Base-by-base conservation (phyloP, 176 grass and related monocot species). In the Triticum monococcum region DNA sequence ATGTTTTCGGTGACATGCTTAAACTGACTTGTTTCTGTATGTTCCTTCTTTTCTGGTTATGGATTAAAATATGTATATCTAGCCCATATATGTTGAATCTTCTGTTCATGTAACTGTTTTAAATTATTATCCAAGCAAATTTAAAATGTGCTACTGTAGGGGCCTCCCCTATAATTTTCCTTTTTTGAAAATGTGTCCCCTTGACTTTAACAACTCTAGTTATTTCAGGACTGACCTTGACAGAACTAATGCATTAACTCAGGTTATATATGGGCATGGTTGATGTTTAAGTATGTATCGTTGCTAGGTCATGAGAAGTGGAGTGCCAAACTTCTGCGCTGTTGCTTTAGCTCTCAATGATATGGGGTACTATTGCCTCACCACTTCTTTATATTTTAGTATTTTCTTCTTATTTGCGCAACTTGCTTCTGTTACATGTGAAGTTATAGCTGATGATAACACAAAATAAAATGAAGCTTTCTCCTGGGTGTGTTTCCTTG, bases 281-380 rank as follows among this genome's bases (percentile, higher is more conserved):
- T 90, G 32, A 90, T 86, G 38, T 83, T 79, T 90, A 20, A 72
- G 59, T 90, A 43, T 77, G 63, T 84, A 35, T 14, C 35, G 10
- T 57, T 91, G 41, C 84, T 84, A 98, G 93, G 96, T 96, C 68
- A 96, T 92, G 70, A 94, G 89, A 92, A 98, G 96, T 40, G 96
- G 96, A 86, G 77, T 96, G 64, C 96, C 93, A 66, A 98, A 98
- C 85, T 98, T 98, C 76, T 98, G 93, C 82, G 91, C 92, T 70
- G 96, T 98, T 86, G 96, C 96, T 84, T 92, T 98, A 92, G 92
- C 93, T 75, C 92, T 98, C 70, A 85, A 82, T 79, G 93, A 98
- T 89, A 88, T 96, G 86, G 96, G 96, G 93, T 98, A 91, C 89
- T 73, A 78, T 81, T 61, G 28, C 81, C 31, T 90, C 52, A 80